A percentile compares a stretch with the other conserved stretches of the same genome.
Evolutionary conservation across 2,329 filamentous ascomycete genomes (phyloP).

Genomic region (Fusarium proliferatum): DNA sequence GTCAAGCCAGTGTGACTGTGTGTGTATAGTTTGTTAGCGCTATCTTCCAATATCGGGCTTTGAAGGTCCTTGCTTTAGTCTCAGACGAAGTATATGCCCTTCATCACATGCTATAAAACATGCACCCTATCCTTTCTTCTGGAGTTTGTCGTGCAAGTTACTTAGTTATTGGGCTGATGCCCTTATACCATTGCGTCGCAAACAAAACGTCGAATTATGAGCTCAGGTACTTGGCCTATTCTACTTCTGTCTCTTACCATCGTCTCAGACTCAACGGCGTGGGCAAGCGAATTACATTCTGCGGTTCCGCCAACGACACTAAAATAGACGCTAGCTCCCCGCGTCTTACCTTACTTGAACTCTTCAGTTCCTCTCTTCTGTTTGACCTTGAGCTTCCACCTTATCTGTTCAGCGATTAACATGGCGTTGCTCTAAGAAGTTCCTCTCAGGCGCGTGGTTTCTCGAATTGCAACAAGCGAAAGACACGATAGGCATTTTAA

Average conservation of each 20-base stretch:
- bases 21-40: conserved; percentile 21
- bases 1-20: conserved; percentile 14
- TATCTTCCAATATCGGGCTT: conserved; percentile 9
- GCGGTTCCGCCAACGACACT: conserved; percentile 43
- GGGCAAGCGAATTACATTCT: conserved; percentile 13
- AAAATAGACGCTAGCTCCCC: conserved; percentile 45
- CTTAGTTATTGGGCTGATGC: neutral
- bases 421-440: neutral
- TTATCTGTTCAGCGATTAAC: conserved; percentile 9
- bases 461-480: neutral
- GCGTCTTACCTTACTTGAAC: conserved; percentile 41
- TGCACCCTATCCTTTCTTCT: neutral
- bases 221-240: neutral
- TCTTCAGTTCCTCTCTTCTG: conserved; percentile 12
- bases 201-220: neutral
- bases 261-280: conserved; percentile 13
- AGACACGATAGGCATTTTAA: neutral
- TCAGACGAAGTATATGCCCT: neutral
- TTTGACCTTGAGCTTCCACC: conserved; percentile 6
- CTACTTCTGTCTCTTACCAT: neutral
- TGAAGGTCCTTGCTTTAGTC: neutral
- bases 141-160: neutral
- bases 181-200: neutral
- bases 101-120: neutral
- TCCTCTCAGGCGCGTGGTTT: neutral